Conservation (phyloP, 78 protist species). For the Monocercomonoides exilis region DNA sequence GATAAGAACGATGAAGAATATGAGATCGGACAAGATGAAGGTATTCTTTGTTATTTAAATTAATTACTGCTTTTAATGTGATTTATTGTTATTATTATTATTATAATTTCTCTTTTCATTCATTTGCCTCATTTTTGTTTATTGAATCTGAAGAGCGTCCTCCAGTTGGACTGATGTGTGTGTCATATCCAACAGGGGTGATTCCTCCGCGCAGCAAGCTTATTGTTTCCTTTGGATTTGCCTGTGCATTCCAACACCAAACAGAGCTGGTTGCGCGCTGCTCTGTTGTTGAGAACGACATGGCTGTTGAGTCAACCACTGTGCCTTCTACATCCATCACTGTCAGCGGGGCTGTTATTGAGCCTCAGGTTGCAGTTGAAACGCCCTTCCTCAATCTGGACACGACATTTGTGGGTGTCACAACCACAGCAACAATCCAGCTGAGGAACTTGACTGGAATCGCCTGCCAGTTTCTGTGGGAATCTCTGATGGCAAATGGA, state of each 20-base stretch:
- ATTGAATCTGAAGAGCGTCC: too few relatives aligned
- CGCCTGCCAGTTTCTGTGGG: neutral
- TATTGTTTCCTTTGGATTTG: neutral
- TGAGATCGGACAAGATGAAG: too few relatives aligned
- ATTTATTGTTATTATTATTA: too few relatives aligned
- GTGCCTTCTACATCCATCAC: neutral
- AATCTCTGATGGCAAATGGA: neutral
- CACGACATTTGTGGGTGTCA: neutral
- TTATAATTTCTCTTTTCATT: too few relatives aligned
- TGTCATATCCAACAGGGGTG: neutral
- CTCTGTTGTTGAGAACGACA: too few relatives aligned
- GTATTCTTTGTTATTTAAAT: too few relatives aligned
- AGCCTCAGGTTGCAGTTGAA: neutral
- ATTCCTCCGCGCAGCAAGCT: neutral
- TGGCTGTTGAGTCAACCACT: too few relatives aligned
- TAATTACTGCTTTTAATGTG: too few relatives aligned
- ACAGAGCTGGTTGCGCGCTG: neutral
- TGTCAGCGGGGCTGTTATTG: neutral
- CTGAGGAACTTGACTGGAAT: neutral
- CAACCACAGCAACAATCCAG: neutral
- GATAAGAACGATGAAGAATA: too few relatives aligned
- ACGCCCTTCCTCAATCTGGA: neutral
- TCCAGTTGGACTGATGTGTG: neutral
- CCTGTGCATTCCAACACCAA: neutral
- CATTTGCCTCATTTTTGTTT: too few relatives aligned